Evolutionary conservation across 257 asterid genomes (phyloP), one percentile per base, ranked within the genome.

Genomic region (Anisodus tanguticus): DNA sequence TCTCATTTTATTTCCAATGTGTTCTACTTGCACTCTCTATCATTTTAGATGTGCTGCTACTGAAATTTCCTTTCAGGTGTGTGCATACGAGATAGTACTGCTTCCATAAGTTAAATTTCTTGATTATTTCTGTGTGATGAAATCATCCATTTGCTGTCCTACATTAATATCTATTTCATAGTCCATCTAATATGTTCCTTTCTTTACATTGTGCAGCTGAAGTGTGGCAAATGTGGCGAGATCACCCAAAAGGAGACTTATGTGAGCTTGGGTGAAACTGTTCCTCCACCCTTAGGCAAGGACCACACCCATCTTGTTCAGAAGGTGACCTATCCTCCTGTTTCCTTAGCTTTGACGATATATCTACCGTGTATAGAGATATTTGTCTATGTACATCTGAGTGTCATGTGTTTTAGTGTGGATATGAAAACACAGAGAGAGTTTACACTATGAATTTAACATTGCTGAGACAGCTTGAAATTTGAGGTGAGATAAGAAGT

Each of bases 201-300:
- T 10, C 55, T 70, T 22, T 83, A 37, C 17, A 22, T 45, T 86
- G 8, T 86, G 64, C 90, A 93, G 97, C 88, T 93, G 90, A 93
- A 89, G 88, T 92, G 97, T 86, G 94, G 95, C 62, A 87, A 86
- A 47, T 95, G 98, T 86, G 98, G 98, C 67, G 98, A 93, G 89
- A 83, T 92, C 63, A 89, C 96, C 12, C 84, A 88, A 84, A 95
- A 89, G 87, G 98, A 93, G 90, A 89, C 92, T 0, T 93, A 93
- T 84, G 82, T 95, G 74, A 87, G 91, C 89, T 89, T 93, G 92
- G 84, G 83, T 13, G 98, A 92, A 84, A 87, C 92, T 45, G 85
- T 90, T 84, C 90, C 95, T 86, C 88, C 91, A 51, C 87, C 94
- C 1, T 87, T 84, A 86, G 92, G 98, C 89, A 92, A 88, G 88